Conservation (phyloP, 1,284 basidiomycete species). For the Athelia psychrophila region DNA sequence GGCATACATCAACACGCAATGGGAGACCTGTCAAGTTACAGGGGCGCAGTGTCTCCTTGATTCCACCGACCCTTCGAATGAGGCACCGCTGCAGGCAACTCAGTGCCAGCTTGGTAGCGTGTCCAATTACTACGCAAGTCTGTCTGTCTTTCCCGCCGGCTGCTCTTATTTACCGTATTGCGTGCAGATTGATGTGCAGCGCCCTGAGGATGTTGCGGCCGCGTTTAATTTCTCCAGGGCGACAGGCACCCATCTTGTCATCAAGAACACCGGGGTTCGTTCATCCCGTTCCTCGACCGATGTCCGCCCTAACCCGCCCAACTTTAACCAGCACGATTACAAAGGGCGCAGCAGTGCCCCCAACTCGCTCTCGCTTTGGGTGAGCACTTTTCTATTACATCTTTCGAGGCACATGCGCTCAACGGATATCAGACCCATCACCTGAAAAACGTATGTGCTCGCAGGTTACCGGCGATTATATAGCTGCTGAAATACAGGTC, state of each 20-base stretch:
- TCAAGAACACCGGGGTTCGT: conserved; percentile 21
- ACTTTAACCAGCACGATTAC: conserved; percentile 13
- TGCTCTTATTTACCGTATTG: neutral
- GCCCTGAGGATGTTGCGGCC: conserved; percentile 12
- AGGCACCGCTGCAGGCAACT: neutral
- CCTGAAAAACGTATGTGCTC: conserved; percentile 8
- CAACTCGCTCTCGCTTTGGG: conserved; percentile 14
- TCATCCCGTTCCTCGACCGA: neutral
- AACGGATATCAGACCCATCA: conserved; percentile 8
- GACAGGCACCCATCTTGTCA: conserved; percentile 16
- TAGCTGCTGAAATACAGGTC: neutral
- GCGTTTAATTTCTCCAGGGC: conserved; percentile 19
- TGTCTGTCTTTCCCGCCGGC: neutral
- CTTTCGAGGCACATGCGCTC: no score
- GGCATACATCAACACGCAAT: conserved; percentile 17
- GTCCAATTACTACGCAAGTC: conserved; percentile 9
- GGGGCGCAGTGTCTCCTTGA: conserved; percentile 16
- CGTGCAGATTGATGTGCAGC: conserved; percentile 17
- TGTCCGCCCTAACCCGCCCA: neutral
- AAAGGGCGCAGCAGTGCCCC: conserved; percentile 18
- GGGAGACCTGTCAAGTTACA: conserved; percentile 19
- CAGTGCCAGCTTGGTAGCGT: conserved; percentile 11
- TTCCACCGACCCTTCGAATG: conserved; percentile 7
- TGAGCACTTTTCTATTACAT: neutral
- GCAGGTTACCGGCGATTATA: neutral